Evolutionary conservation across 139 green algal genomes (phyloP).

Genomic region (Yamagishiella unicocca): DNA sequence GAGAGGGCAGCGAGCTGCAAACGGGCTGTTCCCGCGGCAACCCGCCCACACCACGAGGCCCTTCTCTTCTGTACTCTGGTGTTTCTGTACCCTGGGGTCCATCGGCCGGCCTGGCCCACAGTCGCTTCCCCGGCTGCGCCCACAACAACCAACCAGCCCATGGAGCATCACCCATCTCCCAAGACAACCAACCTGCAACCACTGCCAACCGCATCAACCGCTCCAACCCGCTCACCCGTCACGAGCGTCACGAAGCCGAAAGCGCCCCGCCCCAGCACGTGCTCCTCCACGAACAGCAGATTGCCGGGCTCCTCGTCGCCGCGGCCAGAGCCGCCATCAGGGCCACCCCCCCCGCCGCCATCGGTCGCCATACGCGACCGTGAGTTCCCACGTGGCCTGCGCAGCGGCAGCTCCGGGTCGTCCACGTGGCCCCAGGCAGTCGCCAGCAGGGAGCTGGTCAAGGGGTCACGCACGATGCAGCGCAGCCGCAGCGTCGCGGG

Average conservation of each 20-base stretch:
- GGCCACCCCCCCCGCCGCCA: neutral
- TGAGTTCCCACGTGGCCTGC: neutral
- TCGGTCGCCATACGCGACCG: neutral
- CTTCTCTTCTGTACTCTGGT: no score
- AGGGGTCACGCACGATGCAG: constrained; percentile 38
- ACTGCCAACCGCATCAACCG: no score
- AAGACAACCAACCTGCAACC: no score
- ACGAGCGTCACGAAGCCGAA: constrained; percentile 38
- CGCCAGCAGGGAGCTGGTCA: constrained; percentile 8
- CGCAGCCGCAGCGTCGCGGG: constrained; percentile 35
- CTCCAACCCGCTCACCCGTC: neutral
- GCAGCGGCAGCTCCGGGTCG: neutral
- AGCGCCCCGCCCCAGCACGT: constrained; percentile 27
- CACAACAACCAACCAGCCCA: no score
- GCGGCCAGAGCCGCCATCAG: neutral
- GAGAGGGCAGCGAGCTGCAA: no score
- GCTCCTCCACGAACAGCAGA: constrained; percentile 35
- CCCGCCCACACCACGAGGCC: no score
- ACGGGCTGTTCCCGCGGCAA: no score
- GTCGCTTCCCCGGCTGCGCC: no score
- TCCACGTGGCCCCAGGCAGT: constrained; percentile 32
- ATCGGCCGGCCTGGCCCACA: no score
- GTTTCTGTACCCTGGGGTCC: no score
- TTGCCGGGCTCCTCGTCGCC: neutral
- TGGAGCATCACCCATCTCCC: no score